Conservation (phyloP, 2,329 filamentous ascomycete genomes). For the Alternaria sp. region DNA sequence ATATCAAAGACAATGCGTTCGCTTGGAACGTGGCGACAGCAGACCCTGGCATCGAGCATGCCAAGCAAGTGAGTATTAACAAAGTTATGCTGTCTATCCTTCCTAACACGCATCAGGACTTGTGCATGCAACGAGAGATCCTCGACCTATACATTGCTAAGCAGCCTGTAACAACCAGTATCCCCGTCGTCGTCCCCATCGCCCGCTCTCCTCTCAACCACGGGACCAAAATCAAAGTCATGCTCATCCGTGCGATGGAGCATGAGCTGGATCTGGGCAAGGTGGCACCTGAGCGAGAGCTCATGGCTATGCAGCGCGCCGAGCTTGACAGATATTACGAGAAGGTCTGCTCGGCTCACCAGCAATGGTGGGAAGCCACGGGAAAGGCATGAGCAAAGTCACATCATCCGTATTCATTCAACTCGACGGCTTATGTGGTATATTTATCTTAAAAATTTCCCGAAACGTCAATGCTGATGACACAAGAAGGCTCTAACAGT, state of each 20-base stretch:
- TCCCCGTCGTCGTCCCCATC: too few species aligned
- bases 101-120: constrained; percentile 6
- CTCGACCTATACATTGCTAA: neutral
- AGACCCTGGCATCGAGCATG: neutral
- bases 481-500: neutral
- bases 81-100: neutral
- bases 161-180: neutral
- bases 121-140: constrained; percentile 1
- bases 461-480: neutral
- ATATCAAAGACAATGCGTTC: neutral
- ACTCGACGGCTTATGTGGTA: neutral
- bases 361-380: constrained; percentile 15
- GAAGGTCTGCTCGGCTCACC: constrained; percentile 15
- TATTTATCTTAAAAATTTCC: neutral
- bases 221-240: neutral
- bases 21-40: constrained; percentile 1
- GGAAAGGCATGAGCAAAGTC: neutral
- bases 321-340: constrained; percentile 13
- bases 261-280: constrained; percentile 22
- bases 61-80: neutral
- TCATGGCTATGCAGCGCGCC: constrained; percentile 15
- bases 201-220: neutral
- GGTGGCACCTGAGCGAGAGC: constrained; percentile 15
- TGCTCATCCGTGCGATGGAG: constrained; percentile 22
- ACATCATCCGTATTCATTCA: neutral